phyloP scores from a whole-genome alignment of 2,329 filamentous ascomycete genomes.

The Penicillium sp. region DNA sequence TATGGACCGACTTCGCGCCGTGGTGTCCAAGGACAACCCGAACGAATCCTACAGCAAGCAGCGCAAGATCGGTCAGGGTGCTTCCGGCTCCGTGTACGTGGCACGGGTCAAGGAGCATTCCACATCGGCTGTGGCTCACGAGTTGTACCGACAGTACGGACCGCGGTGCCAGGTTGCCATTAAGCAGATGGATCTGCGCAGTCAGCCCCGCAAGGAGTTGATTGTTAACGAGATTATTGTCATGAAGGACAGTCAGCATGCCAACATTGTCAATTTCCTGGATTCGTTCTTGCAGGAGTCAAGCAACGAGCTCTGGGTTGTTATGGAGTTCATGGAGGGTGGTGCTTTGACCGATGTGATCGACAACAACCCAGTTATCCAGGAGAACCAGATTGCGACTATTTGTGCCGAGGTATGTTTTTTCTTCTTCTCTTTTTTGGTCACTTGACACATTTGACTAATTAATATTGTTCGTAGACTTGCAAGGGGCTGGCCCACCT shows the following conservation, averaged over 20 bases:
- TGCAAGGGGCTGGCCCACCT: constrained; percentile 93
- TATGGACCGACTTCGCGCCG: constrained; percentile 91
- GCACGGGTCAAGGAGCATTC: constrained; percentile 90
- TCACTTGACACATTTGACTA: background rate
- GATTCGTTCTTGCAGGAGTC: constrained; percentile 96
- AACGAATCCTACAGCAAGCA: constrained; percentile 97
- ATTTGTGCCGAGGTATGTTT: constrained; percentile 86
- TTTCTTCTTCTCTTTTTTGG: background rate
- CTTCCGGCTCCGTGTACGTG: constrained; percentile 96
- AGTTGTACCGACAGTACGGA: constrained; percentile 77
- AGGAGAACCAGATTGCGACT: constrained; percentile 95
- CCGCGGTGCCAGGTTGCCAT: constrained; percentile 89
- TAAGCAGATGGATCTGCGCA: constrained; percentile 98
- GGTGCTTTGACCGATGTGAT: constrained; percentile 97
- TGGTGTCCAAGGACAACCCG: constrained; percentile 93
- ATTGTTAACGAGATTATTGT: constrained; percentile 99
- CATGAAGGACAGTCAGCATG: constrained; percentile 98
- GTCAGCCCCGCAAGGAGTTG: constrained; percentile 94
- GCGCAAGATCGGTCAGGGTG: constrained; percentile 99
- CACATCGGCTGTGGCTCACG: constrained; percentile 74
- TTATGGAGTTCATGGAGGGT: constrained; percentile 99
- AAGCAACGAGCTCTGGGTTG: constrained; percentile 95
- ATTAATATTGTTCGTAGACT: constrained; percentile 54
- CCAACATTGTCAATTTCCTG: constrained; percentile 98
- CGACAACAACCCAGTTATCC: constrained; percentile 92